Evolutionary conservation across 331 rosid species (phyloP).

Genomic region (Rhamnella rubrinervis): DNA sequence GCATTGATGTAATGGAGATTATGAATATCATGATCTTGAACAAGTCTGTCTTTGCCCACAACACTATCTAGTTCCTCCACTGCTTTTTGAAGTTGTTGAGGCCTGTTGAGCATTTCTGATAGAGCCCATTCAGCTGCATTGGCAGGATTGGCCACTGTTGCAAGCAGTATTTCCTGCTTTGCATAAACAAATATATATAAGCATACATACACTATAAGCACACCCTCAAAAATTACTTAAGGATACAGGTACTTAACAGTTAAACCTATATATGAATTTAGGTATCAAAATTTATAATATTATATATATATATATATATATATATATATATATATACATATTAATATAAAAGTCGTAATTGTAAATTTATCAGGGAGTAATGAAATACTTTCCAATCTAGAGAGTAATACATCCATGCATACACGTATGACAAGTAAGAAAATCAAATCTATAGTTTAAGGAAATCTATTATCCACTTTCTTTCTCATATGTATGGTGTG

Average conservation of each 20-base stretch:
- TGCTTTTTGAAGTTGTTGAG: slow-evolving; percentile 30
- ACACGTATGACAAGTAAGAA: no score
- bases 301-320: no score
- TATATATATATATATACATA: no score
- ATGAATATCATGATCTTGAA: slow-evolving; percentile 45
- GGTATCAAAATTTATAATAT: background rate
- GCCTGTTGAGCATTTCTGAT: slow-evolving; percentile 46
- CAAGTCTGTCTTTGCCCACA: slow-evolving; percentile 30
- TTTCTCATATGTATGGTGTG: no score
- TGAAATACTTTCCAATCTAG: no score
- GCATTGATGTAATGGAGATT: slow-evolving; percentile 37
- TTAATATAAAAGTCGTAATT: background rate
- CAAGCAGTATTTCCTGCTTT: slow-evolving; percentile 39
- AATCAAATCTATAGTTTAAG: no score
- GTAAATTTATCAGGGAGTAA: background rate
- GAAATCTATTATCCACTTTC: no score
- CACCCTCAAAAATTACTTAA: no score
- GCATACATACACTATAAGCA: background rate
- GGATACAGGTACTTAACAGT: no score
- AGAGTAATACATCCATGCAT: background rate
- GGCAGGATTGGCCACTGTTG: slow-evolving; percentile 36
- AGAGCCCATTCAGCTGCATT: slow-evolving; percentile 41
- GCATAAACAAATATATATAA: background rate
- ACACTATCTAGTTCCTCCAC: slow-evolving; percentile 34
- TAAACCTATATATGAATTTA: background rate